phyloP scores from a whole-genome alignment of 2,329 filamentous ascomycete species.

The Diaporthe batatas region DNA sequence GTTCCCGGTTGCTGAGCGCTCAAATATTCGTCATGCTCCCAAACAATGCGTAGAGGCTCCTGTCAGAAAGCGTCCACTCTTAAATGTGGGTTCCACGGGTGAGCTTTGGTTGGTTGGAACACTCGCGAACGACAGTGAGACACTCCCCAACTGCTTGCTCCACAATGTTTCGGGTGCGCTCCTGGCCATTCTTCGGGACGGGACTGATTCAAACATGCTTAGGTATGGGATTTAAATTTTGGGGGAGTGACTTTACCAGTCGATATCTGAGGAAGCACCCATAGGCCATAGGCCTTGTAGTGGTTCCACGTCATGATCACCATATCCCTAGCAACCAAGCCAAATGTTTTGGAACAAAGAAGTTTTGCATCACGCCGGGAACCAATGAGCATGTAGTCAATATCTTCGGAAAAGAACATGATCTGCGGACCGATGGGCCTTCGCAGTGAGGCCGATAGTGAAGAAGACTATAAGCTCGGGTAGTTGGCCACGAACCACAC shows the following conservation, averaged over 20 bases:
- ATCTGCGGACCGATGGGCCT: too few species aligned
- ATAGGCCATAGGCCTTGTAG: too few species aligned
- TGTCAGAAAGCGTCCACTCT: constrained; percentile 5
- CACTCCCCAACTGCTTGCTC: neutral
- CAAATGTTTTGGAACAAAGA: neutral
- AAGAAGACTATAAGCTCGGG: too few species aligned
- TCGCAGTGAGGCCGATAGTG: too few species aligned
- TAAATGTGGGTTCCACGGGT: constrained; percentile 1
- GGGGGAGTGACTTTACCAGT: accelerated
- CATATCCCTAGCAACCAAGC: accelerated
- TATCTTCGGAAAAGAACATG: too few species aligned
- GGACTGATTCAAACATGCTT: too few species aligned
- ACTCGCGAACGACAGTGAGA: constrained; percentile 9
- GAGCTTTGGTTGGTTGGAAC: constrained; percentile 9
- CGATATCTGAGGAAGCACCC: neutral
- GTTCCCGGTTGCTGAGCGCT: neutral
- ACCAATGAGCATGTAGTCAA: neutral
- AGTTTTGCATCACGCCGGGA: neutral
- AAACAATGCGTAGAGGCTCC: neutral
- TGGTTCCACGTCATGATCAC: neutral
- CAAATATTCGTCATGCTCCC: neutral
- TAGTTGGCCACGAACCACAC: too few species aligned
- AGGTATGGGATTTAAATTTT: neutral
- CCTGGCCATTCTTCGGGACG: too few species aligned
- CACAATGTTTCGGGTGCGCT: constrained; percentile 5